Conservation (phyloP, 805 yeast genomes). For the Sungouiella thailandica region DNA sequence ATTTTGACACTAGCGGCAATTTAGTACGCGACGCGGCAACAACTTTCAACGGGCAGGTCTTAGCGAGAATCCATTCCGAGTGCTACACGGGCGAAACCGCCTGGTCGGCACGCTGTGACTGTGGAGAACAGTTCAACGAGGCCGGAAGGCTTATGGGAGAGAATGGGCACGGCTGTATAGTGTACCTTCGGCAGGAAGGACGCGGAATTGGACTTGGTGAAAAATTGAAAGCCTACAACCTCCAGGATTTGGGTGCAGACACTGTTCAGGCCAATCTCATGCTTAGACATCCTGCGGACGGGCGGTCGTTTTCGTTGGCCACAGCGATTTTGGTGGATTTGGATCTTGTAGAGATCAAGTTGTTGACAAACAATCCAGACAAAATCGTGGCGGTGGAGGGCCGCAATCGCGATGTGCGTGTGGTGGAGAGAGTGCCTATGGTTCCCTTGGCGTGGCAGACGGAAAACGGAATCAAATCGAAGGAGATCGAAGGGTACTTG, state of each 20-base stretch:
- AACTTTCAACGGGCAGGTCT: constrained; percentile 36
- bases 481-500: constrained; percentile 88
- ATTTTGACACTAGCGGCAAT: constrained; percentile 31
- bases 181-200: constrained; percentile 95
- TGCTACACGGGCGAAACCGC: constrained; percentile 99
- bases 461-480: constrained; percentile 65
- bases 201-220: constrained; percentile 99
- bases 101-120: constrained; percentile 98
- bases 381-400: constrained; percentile 95
- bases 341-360: constrained; percentile 63
- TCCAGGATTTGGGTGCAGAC: constrained; percentile 97
- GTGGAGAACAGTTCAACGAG: constrained; percentile 98
- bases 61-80: constrained; percentile 92
- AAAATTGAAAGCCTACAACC: constrained; percentile 90
- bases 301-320: constrained; percentile 88
- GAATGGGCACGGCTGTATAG: constrained; percentile 88
- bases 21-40: constrained; percentile 19
- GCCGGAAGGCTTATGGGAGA: constrained; percentile 92
- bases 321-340: constrained; percentile 87
- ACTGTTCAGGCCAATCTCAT: constrained; percentile 94
- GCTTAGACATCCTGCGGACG: constrained; percentile 96
- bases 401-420: constrained; percentile 64
- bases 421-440: constrained; percentile 92
- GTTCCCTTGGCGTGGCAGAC: constrained; percentile 85
- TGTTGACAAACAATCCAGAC: constrained; percentile 94